Evolutionary conservation across 192 early-diverging fungal species (phyloP).

Genomic region (Backusella sp.): DNA sequence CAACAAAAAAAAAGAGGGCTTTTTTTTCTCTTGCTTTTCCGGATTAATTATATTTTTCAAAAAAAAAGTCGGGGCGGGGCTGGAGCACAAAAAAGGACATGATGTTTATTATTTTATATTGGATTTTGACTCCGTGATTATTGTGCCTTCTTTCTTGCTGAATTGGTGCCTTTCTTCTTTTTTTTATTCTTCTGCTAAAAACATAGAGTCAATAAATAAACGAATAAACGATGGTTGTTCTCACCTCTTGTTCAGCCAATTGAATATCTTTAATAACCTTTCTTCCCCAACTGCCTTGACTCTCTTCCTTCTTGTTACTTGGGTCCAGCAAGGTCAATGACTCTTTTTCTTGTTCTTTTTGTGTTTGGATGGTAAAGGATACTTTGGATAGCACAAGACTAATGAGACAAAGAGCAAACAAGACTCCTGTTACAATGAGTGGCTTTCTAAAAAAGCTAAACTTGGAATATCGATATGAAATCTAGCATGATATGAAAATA

Average conservation of each 20-base stretch:
- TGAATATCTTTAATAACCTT: background rate
- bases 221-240: background rate
- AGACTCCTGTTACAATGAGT: conserved; percentile 40
- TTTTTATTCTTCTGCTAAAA: background rate
- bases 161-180: too few species aligned
- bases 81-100: too few species aligned
- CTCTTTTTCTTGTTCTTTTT: conserved; percentile 10
- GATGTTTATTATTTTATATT: too few species aligned
- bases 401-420: conserved; percentile 55
- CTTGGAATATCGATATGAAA: conserved; percentile 55
- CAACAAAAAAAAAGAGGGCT: background rate
- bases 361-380: conserved; percentile 46
- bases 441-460: conserved; percentile 61
- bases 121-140: too few species aligned
- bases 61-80: too few species aligned
- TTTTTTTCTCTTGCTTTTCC: too few species aligned
- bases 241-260: background rate
- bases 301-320: background rate
- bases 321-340: background rate
- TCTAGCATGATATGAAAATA: conserved; percentile 6
- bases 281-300: background rate
- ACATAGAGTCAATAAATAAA: too few species aligned
- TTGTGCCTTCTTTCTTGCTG: too few species aligned
- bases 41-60: too few species aligned
- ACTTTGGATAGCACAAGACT: conserved; percentile 55